Conservation (phyloP, 352 stramenopile species). For the Phytophthora nicotianae region DNA sequence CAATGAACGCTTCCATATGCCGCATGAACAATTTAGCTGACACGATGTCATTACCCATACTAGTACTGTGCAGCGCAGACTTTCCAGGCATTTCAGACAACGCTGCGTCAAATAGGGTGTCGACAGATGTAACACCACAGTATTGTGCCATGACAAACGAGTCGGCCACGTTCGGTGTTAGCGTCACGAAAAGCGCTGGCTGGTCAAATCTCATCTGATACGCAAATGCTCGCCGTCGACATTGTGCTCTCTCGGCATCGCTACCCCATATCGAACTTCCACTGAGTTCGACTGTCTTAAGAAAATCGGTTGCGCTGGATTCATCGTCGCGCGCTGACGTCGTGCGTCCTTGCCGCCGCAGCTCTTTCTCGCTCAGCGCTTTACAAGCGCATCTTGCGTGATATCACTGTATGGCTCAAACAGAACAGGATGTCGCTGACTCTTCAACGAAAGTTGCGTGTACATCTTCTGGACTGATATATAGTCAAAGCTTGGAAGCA, state of each 20-base stretch:
- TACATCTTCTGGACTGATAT: too few species aligned
- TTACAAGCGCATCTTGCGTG: too few species aligned
- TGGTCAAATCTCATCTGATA: slow-evolving; percentile 14
- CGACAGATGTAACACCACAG: slow-evolving; percentile 4
- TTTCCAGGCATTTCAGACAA: not conserved
- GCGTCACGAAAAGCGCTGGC: slow-evolving; percentile 7
- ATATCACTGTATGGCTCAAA: too few species aligned
- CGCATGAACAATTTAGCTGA: slow-evolving; percentile 10
- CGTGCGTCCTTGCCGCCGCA: too few species aligned
- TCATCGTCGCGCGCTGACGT: too few species aligned
- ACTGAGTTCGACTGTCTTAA: too few species aligned
- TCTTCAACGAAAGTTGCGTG: too few species aligned
- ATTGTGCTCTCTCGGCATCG: slow-evolving; percentile 5
- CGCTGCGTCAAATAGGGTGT: slow-evolving; percentile 5
- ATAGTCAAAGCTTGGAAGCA: too few species aligned
- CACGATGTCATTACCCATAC: slow-evolving; percentile 7
- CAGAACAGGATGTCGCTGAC: too few species aligned
- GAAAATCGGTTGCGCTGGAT: too few species aligned
- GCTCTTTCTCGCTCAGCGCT: too few species aligned
- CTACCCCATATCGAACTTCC: slow-evolving; percentile 2
- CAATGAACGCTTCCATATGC: slow-evolving; percentile 4
- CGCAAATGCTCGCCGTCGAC: slow-evolving; percentile 3
- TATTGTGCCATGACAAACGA: slow-evolving; percentile 13
- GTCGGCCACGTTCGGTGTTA: slow-evolving; percentile 11
- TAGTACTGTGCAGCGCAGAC: not conserved